Conservation (phyloP, 208 protist species). For the Acanthamoeba triangularis region DNA sequence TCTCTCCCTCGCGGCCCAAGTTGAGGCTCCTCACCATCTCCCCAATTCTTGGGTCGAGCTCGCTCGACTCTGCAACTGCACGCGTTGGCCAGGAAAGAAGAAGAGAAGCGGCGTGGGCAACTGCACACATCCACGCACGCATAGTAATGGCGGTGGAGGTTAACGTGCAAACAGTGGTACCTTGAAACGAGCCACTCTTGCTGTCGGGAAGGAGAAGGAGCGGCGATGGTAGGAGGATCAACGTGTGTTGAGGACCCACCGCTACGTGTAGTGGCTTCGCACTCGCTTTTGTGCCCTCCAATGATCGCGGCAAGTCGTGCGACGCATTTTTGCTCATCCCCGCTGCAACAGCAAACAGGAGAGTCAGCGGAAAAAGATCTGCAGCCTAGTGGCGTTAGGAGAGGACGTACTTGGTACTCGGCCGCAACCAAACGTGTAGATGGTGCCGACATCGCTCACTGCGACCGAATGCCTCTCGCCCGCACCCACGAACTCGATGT, state of each 20-base stretch:
- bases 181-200: not conserved
- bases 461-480: slow-evolving; percentile 9
- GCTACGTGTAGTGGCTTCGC: not conserved
- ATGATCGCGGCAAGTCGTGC: not conserved
- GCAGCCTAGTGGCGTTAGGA: not conserved
- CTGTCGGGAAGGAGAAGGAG: not conserved
- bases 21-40: slow-evolving; percentile 32
- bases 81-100: no score
- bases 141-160: not conserved
- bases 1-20: not conserved
- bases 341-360: not conserved
- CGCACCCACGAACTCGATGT: not conserved
- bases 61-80: not conserved
- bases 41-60: not conserved
- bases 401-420: not conserved
- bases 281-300: not conserved
- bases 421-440: not conserved
- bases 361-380: not conserved
- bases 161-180: not conserved
- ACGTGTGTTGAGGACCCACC: not conserved
- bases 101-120: no score
- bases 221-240: not conserved
- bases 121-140: not conserved
- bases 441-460: not conserved
- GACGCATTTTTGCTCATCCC: not conserved